Base-by-base conservation (phyloP, 2,329 filamentous ascomycete species). In the Penicillium sp. region DNA sequence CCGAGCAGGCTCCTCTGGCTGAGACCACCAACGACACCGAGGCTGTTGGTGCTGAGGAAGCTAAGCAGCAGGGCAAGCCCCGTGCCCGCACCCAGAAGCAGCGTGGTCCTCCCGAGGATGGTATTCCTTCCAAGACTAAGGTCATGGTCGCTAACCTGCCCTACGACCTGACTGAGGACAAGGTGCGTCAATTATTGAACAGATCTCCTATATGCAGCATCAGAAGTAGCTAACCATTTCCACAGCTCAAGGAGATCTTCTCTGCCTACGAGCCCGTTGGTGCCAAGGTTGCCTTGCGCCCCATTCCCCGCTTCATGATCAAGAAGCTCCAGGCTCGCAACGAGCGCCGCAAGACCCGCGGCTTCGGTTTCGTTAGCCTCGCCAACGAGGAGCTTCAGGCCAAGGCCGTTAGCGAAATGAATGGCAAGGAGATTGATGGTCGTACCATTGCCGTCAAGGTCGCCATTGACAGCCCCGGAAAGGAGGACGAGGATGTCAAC, bases 391-490 rank as follows among this genome's bases (percentile, higher is more conserved):
- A 96, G 79, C 79, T 93, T 71, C 94, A 99, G 84, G 87, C 95
- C 81, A 96, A 97, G 89, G 94, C 94, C 64, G 95, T 97, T 65
- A 74, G 81, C 51, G 94, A 99, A 84, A 99, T 99, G 94, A 97
- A 99, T 80, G 94, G 92, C 80, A 97, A 96, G 87, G 90, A 96
- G 76, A 94, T 99, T 67, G 94, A 97, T 78, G 94, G 93, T 63
- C 93, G 94, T 72, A 93, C 97, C 82, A 99, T 99, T 68, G 94
- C 94, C 64, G 94, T 99, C 85, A 99, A 99, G 89, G 92, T 99
- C 74, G 94, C 94, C 73, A 97, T 99, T 73, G 94, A 99, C 82
- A 97, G 92, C 84, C 94, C 94, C 63, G 93, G 95, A 80, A 99
- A 97, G 89, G 93, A 97, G 79, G 93, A 97, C 74, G 93, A 97